phyloP scores from a whole-genome alignment of 345 rosid genomes.

The Capsella bursapastoris region DNA sequence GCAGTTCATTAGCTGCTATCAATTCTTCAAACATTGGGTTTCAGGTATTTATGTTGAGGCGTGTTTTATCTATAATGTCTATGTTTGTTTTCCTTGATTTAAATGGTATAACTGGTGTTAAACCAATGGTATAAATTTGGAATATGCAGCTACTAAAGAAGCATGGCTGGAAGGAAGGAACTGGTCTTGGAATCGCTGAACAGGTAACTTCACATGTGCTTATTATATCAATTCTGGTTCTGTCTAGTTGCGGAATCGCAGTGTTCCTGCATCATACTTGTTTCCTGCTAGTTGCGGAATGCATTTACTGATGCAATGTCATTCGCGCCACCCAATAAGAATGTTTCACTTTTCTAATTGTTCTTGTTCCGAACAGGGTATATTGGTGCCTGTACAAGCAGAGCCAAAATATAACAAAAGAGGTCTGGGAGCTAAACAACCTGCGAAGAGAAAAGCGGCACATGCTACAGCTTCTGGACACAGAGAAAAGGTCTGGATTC shows the following conservation, averaged over 20 bases:
- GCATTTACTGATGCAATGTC: neutral
- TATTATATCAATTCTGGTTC: neutral
- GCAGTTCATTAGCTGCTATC: slow-evolving; percentile 54
- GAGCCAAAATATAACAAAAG: slow-evolving; percentile 68
- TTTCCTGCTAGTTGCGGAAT: neutral
- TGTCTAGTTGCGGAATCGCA: neutral
- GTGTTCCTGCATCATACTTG: too few species aligned
- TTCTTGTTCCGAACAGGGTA: slow-evolving; percentile 59
- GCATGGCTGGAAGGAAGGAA: slow-evolving; percentile 98
- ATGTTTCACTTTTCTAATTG: neutral
- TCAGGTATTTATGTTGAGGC: slow-evolving; percentile 50
- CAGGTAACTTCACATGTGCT: slow-evolving; percentile 53
- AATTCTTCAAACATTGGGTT: slow-evolving; percentile 75
- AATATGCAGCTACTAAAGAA: slow-evolving; percentile 75
- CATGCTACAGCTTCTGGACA: slow-evolving; percentile 42
- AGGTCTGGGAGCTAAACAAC: slow-evolving; percentile 71
- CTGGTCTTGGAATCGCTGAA: slow-evolving; percentile 79
- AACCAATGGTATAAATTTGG: neutral
- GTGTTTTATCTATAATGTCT: neutral
- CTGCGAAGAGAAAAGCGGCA: slow-evolving; percentile 48
- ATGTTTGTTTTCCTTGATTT: neutral
- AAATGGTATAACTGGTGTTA: neutral
- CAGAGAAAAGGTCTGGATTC: slow-evolving; percentile 35
- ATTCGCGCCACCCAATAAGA: neutral
- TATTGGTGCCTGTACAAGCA: slow-evolving; percentile 70